Conservation (phyloP, 306 rosid genomes). For the Betula pendula region DNA sequence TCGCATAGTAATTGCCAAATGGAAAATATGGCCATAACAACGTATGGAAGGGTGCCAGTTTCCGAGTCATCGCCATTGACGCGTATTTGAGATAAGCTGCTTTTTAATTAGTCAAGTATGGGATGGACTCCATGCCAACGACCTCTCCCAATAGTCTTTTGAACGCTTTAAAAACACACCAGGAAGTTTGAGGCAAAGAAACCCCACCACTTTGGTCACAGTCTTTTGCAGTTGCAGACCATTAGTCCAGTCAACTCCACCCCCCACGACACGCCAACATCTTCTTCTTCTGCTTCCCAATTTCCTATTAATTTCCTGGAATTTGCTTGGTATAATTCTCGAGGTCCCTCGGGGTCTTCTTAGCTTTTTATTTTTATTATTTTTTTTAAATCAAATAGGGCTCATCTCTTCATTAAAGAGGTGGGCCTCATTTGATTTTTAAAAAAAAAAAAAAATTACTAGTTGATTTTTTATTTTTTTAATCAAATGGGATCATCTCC, state of each 20-base stretch:
- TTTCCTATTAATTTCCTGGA: conserved; percentile 17
- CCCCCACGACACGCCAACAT: conserved; percentile 1
- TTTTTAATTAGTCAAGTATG: not conserved
- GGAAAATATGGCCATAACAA: no score
- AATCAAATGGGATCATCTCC: no score
- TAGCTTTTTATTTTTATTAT: no score
- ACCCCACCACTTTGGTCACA: not conserved
- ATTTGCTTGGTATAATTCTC: no score
- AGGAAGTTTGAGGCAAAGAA: not conserved
- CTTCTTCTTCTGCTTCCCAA: not conserved
- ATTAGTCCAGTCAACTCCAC: conserved; percentile 39
- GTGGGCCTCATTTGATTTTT: no score
- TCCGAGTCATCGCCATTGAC: conserved; percentile 7
- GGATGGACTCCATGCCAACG: not conserved
- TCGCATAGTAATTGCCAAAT: no score
- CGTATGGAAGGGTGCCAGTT: not conserved
- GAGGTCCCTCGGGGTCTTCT: no score
- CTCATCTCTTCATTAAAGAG: no score
- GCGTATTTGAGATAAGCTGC: conserved; percentile 31
- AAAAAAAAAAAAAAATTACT: no score
- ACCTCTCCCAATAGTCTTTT: not conserved
- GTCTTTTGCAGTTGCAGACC: conserved; percentile 18
- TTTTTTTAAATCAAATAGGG: no score
- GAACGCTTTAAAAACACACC: not conserved
- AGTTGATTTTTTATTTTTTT: no score